Base-by-base conservation (phyloP, 305 asterid species). In the Fraxinus latifolia region DNA sequence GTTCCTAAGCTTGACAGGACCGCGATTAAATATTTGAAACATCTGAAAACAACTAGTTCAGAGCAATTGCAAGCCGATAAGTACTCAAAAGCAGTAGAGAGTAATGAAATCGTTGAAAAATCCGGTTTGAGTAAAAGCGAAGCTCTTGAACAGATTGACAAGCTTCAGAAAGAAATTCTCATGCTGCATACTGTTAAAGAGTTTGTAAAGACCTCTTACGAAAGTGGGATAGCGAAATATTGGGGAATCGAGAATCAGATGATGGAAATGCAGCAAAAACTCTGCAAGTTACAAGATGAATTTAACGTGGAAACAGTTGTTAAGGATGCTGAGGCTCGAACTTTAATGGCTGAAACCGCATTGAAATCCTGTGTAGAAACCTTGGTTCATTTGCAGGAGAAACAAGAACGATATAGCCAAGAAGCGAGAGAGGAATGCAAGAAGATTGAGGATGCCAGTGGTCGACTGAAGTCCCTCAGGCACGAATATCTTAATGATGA, bases 141-240 rank as follows among this genome's bases (percentile, higher is more conserved):
- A 80, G 97, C 94, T 39, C 65, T 87, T 0, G 91, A 83, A 73
- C 95, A 96, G 90, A 91, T 96, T 77, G 93, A 83, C 62, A 90
- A 85, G 91, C 90, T 91, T 19, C 95, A 96, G 74, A 94, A 91
- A 23, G 97, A 96, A 5, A 94, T 94, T 60, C 86, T 94, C 0
- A 89, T 91, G 0, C 31, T 92, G 78, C 97, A 94, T 70, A 94
- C 97, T 7, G 91, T 90, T 0, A 96, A 94, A 77, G 98, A 94
- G 91, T 92, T 92, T 73, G 97, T 90, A 0, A 96, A 91, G 86
- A 94, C 97, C 89, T 92, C 97, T 0, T 94, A 93, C 11, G 95
- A 96, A 80, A 87, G 83, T 33, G 93, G 93, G 7, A 80, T 92
- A 0, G 89, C 90, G 0, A 94, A 91, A 82, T 96, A 90, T 29